Conservation (phyloP, 306 rosid species). For the Styphnolobium japonicum region DNA sequence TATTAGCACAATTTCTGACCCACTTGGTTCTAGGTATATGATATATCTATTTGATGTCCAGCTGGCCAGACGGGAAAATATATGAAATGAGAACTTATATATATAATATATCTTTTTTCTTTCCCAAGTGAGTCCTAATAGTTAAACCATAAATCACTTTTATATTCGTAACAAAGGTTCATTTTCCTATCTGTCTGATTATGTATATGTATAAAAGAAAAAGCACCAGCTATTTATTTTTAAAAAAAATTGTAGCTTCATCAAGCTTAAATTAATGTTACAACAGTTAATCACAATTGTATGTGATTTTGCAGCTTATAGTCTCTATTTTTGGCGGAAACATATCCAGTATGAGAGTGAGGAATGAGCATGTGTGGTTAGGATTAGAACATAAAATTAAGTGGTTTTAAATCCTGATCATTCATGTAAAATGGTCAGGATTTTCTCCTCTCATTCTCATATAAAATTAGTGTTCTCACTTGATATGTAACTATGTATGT, state of each 20-base stretch:
- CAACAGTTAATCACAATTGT: background rate
- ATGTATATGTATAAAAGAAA: background rate
- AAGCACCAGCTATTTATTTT: background rate
- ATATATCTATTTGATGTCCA: background rate
- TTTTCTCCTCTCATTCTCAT: background rate
- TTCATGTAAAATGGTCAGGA: background rate
- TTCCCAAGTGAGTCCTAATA: background rate
- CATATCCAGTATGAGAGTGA: background rate
- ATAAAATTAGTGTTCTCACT: slow-evolving; percentile 1
- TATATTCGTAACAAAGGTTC: background rate
- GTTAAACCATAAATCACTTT: background rate
- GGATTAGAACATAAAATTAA: background rate
- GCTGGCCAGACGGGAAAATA: slow-evolving; percentile 12
- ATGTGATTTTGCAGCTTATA: background rate
- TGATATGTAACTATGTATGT: background rate
- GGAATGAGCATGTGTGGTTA: background rate
- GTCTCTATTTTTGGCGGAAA: background rate
- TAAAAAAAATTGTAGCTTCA: background rate
- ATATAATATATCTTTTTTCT: background rate
- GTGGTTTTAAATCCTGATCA: background rate
- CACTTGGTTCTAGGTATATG: too few relatives aligned
- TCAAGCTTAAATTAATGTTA: background rate
- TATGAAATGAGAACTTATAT: slow-evolving; percentile 20
- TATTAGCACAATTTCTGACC: background rate
- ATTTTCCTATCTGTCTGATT: background rate